Conservation (phyloP, 2,329 filamentous ascomycete genomes). For the Claviceps pazoutovae region DNA sequence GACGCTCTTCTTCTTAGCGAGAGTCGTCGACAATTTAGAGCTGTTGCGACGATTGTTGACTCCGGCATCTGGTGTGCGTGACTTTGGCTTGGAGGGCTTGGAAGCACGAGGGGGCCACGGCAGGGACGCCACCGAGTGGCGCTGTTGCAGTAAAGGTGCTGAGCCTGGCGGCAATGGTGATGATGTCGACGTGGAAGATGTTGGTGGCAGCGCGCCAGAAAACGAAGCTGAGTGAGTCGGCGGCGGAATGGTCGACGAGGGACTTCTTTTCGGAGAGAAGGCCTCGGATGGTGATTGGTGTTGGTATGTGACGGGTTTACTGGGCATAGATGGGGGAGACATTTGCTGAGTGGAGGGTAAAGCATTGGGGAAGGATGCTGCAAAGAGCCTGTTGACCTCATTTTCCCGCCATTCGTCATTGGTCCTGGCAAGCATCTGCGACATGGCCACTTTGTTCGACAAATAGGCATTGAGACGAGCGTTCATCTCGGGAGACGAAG, state of each 20-base stretch:
- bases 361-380: constrained; percentile 29
- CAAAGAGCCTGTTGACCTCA: constrained; percentile 33
- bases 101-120: not conserved
- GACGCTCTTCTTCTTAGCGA: not conserved
- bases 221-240: not conserved
- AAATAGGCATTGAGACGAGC: constrained; percentile 39
- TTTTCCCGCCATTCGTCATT: constrained; percentile 28
- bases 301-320: not conserved
- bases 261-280: not conserved
- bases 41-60: constrained; percentile 2
- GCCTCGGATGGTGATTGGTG: constrained; percentile 1
- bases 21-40: not conserved
- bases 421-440: constrained; percentile 22
- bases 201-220: not conserved
- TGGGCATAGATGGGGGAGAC: constrained; percentile 1
- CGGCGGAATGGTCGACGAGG: not conserved
- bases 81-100: not conserved
- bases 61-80: not conserved
- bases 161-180: not conserved
- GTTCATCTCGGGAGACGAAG: constrained; percentile 46
- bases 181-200: not conserved
- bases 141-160: not conserved
- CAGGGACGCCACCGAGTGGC: not conserved
- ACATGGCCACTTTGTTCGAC: constrained; percentile 29
- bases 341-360: constrained; percentile 14